Conservation (phyloP, 139 green algal genomes). For the Haematococcus lacustris region DNA sequence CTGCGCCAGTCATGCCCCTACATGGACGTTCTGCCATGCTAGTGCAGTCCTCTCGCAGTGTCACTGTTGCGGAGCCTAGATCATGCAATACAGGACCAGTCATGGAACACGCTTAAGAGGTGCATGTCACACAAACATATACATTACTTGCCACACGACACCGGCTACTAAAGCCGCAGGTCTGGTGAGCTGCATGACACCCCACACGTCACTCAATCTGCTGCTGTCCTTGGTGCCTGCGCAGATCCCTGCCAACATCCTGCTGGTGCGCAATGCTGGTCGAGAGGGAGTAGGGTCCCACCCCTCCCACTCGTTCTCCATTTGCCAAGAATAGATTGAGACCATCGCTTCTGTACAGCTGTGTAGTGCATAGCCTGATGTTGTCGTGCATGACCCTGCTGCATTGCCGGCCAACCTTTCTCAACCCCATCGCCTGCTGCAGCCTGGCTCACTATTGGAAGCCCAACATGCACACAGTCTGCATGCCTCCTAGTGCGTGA, state of each 20-base stretch:
- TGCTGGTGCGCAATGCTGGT: conserved; percentile 33
- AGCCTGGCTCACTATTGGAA: not conserved
- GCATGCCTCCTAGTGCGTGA: not conserved
- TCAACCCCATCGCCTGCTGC: not conserved
- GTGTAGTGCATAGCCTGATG: not conserved
- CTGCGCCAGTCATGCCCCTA: no score
- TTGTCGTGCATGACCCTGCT: not conserved
- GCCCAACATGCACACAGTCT: not conserved
- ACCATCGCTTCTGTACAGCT: not conserved
- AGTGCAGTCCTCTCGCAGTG: no score
- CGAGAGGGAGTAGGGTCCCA: no score
- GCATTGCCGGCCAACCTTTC: not conserved
- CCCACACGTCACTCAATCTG: not conserved
- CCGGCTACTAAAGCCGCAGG: no score
- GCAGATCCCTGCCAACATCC: conserved; percentile 67
- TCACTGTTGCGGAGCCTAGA: not conserved
- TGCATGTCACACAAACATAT: not conserved
- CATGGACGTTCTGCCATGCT: no score
- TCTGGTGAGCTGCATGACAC: not conserved
- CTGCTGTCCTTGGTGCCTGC: conserved; percentile 27
- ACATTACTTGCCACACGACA: not conserved
- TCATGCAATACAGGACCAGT: not conserved
- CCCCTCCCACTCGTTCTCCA: not conserved
- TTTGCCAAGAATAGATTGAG: not conserved
- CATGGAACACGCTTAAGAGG: not conserved